Evolutionary conservation across 1,284 basidiomycete genomes (phyloP).

Genomic region (Chiua sp.): DNA sequence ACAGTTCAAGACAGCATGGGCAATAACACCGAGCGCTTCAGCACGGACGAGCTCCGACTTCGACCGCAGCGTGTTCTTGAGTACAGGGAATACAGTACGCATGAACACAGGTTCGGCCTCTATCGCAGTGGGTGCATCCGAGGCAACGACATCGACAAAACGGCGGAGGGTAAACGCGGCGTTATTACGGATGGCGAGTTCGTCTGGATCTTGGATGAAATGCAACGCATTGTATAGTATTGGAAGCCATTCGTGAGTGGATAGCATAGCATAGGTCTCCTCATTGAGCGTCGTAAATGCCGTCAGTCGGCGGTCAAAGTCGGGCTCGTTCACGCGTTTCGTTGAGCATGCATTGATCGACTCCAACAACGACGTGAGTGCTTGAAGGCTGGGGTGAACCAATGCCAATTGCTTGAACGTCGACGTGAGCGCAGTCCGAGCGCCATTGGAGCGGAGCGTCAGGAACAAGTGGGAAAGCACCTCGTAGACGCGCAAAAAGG

Average conservation of each 20-base stretch:
- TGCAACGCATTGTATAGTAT: slow-evolving; percentile 86
- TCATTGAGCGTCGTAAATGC: slow-evolving; percentile 86
- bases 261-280: slow-evolving; percentile 53
- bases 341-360: slow-evolving; percentile 88
- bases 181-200: slow-evolving; percentile 88
- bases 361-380: slow-evolving; percentile 61
- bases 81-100: slow-evolving; percentile 76
- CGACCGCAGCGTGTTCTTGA: slow-evolving; percentile 84
- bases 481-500: slow-evolving; percentile 66
- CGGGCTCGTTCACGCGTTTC: slow-evolving; percentile 88
- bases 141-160: slow-evolving; percentile 68
- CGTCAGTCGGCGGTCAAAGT: slow-evolving; percentile 86
- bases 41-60: slow-evolving; percentile 89
- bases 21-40: slow-evolving; percentile 85
- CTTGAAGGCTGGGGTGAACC: slow-evolving; percentile 54
- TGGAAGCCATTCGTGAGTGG: slow-evolving; percentile 78
- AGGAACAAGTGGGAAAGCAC: slow-evolving; percentile 81
- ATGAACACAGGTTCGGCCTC: slow-evolving; percentile 59
- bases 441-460: slow-evolving; percentile 69
- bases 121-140: slow-evolving; percentile 22
- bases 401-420: slow-evolving; percentile 67
- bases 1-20: slow-evolving; percentile 77
- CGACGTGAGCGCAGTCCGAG: slow-evolving; percentile 69
- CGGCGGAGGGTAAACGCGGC: slow-evolving; percentile 80
- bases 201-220: slow-evolving; percentile 90